Percentiles rank a stretch among this genome's conserved stretches.
phyloP scores from a whole-genome alignment of 352 stramenopile genomes.

The Phytopythium cucurbitacearum region DNA sequence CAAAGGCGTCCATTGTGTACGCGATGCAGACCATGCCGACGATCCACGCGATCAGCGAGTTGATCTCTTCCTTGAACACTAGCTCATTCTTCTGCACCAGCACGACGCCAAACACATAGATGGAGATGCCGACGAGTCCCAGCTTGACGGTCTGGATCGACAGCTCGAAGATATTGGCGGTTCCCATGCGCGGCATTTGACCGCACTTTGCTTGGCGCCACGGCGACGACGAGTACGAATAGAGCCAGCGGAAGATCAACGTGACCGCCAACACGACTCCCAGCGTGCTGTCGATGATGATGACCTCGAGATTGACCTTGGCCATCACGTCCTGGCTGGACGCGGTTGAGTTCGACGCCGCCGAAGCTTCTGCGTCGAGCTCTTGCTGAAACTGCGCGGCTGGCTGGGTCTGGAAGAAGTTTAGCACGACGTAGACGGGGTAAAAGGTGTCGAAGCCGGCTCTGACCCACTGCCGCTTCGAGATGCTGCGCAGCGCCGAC shows the following conservation, averaged over 20 bases:
- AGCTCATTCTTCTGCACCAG: constrained; percentile 14
- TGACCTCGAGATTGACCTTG: constrained; percentile 9
- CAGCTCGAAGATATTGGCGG: background rate
- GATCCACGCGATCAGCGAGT: constrained; percentile 18
- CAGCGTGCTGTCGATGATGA: constrained; percentile 16
- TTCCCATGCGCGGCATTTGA: background rate
- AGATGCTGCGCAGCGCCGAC: constrained; percentile 9
- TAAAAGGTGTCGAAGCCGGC: constrained; percentile 14
- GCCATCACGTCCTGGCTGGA: constrained; percentile 7
- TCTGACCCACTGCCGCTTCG: constrained; percentile 13
- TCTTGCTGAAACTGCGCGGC: constrained; percentile 7
- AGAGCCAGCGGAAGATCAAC: constrained; percentile 16
- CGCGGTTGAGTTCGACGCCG: background rate
- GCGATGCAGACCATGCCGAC: constrained; percentile 19
- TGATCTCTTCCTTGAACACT: constrained; percentile 15
- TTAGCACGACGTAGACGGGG: constrained; percentile 15
- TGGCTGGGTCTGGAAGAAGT: constrained; percentile 17
- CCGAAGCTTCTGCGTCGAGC: background rate
- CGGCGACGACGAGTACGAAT: constrained; percentile 15
- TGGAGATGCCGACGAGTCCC: constrained; percentile 10
- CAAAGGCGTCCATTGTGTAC: constrained; percentile 17
- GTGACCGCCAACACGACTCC: constrained; percentile 11
- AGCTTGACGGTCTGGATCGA: constrained; percentile 8
- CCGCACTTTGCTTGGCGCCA: background rate
- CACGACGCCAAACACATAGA: constrained; percentile 17